These are phyloP conservation scores for Penicillium sp. DNA, from an alignment of 2,329 filamentous ascomycete genomes.

Conservation along the genomic window DNA sequence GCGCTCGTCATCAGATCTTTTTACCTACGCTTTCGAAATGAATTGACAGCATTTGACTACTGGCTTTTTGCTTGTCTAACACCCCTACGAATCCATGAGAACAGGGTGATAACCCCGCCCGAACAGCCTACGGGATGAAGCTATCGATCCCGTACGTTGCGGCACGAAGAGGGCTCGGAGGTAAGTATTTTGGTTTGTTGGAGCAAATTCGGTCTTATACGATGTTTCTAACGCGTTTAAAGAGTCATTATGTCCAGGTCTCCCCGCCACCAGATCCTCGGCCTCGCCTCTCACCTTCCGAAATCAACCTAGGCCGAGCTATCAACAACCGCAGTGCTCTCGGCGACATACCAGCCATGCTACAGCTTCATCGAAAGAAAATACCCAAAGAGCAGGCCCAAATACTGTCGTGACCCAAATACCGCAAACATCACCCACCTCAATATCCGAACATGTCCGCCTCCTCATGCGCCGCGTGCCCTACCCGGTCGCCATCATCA, in stretches of 20 bases:
- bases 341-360: slow-evolving; percentile 21
- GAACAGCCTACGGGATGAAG: slow-evolving; percentile 30
- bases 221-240: not conserved
- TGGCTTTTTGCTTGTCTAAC: not conserved
- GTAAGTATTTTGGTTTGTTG: slow-evolving; percentile 9
- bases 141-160: slow-evolving; percentile 25
- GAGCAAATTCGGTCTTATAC: not conserved
- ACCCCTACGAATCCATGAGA: slow-evolving; percentile 11
- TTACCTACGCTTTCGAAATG: slow-evolving; percentile 19
- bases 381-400: slow-evolving; percentile 1
- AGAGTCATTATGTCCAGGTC: not conserved
- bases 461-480: slow-evolving; percentile 55
- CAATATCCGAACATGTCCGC: slow-evolving; percentile 40
- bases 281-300: not conserved
- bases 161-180: slow-evolving; percentile 21
- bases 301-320: slow-evolving; percentile 3
- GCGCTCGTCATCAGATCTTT: not conserved
- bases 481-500: slow-evolving; percentile 58
- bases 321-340: slow-evolving; percentile 8
- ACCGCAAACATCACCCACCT: slow-evolving; percentile 1
- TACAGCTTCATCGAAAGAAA: slow-evolving; percentile 6
- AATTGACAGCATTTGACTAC: slow-evolving; percentile 10
- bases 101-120: slow-evolving; percentile 5
- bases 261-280: not conserved
- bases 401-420: not conserved